phyloP scores from a whole-genome alignment of 257 asterid species.

The Capsicum pubescens region DNA sequence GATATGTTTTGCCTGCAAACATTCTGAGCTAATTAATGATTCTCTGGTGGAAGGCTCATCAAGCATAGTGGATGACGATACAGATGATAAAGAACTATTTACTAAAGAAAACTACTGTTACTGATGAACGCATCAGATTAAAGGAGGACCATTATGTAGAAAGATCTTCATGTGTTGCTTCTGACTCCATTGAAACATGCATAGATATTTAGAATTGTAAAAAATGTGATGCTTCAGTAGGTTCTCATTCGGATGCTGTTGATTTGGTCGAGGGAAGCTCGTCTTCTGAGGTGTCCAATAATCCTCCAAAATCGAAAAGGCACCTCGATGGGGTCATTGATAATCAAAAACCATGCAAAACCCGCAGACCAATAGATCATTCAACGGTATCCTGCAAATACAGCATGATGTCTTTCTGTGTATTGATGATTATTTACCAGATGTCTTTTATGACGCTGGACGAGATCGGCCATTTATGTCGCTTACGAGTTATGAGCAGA shows the following conservation, averaged over 20 bases:
- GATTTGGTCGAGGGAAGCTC: constrained; percentile 49
- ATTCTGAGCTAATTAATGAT: no score
- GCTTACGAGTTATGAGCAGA: constrained; percentile 58
- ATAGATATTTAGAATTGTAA: constrained; percentile 42
- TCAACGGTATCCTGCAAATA: constrained; percentile 65
- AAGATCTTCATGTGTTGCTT: no score
- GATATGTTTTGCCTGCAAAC: constrained; percentile 61
- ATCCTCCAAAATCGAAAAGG: constrained; percentile 66
- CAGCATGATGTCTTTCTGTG: constrained; percentile 74
- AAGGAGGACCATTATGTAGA: constrained; percentile 37
- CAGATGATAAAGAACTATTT: constrained; percentile 44
- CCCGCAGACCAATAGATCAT: constrained; percentile 68
- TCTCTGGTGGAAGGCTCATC: no score
- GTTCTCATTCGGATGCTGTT: constrained; percentile 48
- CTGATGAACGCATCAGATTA: no score
- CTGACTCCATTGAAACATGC: constrained; percentile 39
- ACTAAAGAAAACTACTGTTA: constrained; percentile 44
- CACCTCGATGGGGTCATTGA: constrained; percentile 81
- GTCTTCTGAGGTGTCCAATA: constrained; percentile 46
- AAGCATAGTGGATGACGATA: constrained; percentile 32
- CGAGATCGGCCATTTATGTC: constrained; percentile 88
- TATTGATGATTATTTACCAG: constrained; percentile 67
- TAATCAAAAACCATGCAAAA: constrained; percentile 82
- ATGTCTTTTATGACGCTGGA: constrained; percentile 96
- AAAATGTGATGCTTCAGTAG: constrained; percentile 38